Evolutionary conservation across 1,139 yeast species (phyloP), one percentile per base, ranked within the genome.

Genomic region (Yamadazyma friedrichii): DNA sequence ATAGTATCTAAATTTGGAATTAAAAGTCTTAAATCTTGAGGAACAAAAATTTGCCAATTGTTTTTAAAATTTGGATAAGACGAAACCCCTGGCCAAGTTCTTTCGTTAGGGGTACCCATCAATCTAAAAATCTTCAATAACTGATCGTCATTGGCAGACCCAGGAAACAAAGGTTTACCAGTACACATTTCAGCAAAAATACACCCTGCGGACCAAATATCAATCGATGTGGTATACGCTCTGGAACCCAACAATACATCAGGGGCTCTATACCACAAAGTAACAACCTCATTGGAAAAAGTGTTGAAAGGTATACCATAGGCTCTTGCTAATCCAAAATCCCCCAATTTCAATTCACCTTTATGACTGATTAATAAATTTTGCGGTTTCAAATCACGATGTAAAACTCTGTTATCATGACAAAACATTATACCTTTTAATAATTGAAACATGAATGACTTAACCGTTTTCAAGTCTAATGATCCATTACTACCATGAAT

Each of bases 121-220:
- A 86, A 74, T 55, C 93, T 82, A 65, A 93, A 93, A 42, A 93
- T 94, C 58, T 87, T 82, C 55, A 82, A 78, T 55, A 93, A 71
- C 62, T 93, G 98, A 64, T 93, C 98, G 43, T 93, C 98, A 61
- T 93, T 94, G 35, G 95, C 88, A 8, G 94, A 81, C 3, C 99
- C 99, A 1, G 98, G 96, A 62, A 93, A 93, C 42, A 93, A 68
- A 0, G 99, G 97, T 54, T 93, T 84, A n/a, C 98, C 98, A 9
- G 96, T 88, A 53, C 93, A 84, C 98, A 93, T 93, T 61, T 93
- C 99, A 1, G 98, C 98, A 59, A 93, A 75, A 42, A 93, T 93
- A 65, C 98, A 93, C 10, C 99, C 99, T 16, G 96, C 95, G 24
- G 97, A 88, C 99, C 99, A 93, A 66, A 93, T 89, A 64, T 93